Base-by-base conservation (phyloP, 2,329 filamentous ascomycete species). In the Neoscytalidium dimidiatum region DNA sequence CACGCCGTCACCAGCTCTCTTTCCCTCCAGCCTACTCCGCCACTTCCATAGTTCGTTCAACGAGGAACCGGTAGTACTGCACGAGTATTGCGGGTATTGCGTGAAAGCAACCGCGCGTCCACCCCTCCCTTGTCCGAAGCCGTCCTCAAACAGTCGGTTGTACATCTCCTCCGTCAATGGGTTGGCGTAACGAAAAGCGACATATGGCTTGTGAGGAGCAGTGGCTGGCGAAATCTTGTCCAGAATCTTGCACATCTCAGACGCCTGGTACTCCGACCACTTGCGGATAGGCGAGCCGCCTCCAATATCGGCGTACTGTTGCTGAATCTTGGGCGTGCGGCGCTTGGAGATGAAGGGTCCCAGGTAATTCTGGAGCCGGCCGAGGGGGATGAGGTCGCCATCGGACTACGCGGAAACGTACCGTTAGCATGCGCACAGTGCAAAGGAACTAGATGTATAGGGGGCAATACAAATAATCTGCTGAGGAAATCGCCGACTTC, bases 41-140 rank as follows among this genome's bases (percentile, higher is more conserved):
- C 94, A 97, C 80, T 96, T 97, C 95, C 95, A 99, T 38, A 99
- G 81, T 80, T 99, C 95, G 73, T 99, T 99, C 65, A 99, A 81
- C 68, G 92, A 97, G 78, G 92, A 97, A 23, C 95, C 95, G 0
- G 95, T 99, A 1, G 95, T 99, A 21, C 93, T 97, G 81, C 96
- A 99, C 21, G 92, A 97, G 79, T 99, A 99, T 77, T 99, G 95
- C 2, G 95, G 95, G 73, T 99, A 99, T 79, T 99, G 95, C 29
- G 94, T 97, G 75, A 99, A 99, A 1, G 95, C 95, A 4, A 99
- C 93, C 1, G 96, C 95, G 66, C 95, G 87, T 3, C 94, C 94
- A n/a, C 94, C 94, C 67, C 88, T 92, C 4, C 94, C 94, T 62
- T 89, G 87, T 11, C 94, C 94, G 74, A 98, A 97, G 0, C 95